Base-by-base conservation (phyloP, 208 protist genomes). In the Acanthamoeba polyphaga region DNA sequence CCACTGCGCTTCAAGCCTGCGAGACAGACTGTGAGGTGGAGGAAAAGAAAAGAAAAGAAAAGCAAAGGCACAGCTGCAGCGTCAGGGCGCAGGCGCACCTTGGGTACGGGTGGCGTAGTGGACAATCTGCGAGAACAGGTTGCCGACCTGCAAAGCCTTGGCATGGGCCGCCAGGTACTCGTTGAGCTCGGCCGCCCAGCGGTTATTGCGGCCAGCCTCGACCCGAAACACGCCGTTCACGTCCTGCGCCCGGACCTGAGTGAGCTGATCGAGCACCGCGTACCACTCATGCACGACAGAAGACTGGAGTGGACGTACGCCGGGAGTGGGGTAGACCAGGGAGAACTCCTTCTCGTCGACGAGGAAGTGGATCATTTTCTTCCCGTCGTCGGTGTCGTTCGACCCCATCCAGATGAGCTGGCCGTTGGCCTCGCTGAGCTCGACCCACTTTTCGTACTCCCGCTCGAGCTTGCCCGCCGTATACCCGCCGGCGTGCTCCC, bases 391-490 rank as follows among this genome's bases (percentile, higher is more conserved):
- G 72, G 34, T 24, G 7, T 80, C 34, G 72, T 46, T 15, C 10
- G 72, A 24, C 4, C 72, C 72, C 72, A 80, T 38, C 72, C 72
- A 80, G 72, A 80, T 46, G 8, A 80, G 72, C 72, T 80, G 72
- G 12, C 72, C 72, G 32, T 80, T 80, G 43, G 72, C 29, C 19
- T 80, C 72, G 43, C 24, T 29, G 43, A 13, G 34, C 17, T 80
- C 72, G 17, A 80, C 43, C 72, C 72, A 80, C 29, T 49, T 38
- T 29, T 80, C 72, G 72, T 80, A 80, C 72, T 80, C 72, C 32
- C 43, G 9, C 72, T 80, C 72, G 19, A 80, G 72, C 72, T 46
- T 22, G 72, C 72, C 43, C 13, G 72, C 72, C 22, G 72, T 51
- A 38, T 51, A 80, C 6, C 72, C 72, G 32, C 13, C 34, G 43